phyloP scores from a whole-genome alignment of 495 filamentous ascomycete genomes.

The Terfezia claveryi region DNA sequence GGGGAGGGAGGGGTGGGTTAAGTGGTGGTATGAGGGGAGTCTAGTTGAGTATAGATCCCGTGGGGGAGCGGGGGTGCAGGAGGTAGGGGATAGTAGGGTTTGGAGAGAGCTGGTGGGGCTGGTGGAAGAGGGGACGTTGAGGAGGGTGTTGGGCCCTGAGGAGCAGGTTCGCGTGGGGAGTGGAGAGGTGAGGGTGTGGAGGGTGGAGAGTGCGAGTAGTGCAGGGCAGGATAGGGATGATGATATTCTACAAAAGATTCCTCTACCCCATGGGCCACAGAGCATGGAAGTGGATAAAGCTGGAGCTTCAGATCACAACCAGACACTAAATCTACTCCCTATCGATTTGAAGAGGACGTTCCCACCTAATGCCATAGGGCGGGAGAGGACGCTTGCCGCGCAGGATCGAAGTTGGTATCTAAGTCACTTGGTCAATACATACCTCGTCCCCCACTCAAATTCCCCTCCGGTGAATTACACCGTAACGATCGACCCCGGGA shows the following conservation, averaged over 20 bases:
- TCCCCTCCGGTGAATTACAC: not conserved
- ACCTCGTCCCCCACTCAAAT: conserved; percentile 1
- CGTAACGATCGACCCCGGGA: conserved; percentile 3
- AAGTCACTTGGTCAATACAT: conserved; percentile 27
- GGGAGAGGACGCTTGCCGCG: conserved; percentile 48
- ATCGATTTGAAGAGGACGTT: conserved; percentile 32
- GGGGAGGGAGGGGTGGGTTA: not conserved
- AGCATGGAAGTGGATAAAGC: not conserved
- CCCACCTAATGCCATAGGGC: conserved; percentile 43
- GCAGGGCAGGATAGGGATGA: not conserved
- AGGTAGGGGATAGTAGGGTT: not conserved
- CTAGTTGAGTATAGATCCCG: not conserved
- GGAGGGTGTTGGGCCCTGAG: not conserved
- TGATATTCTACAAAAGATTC: not conserved
- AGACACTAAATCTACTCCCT: not conserved
- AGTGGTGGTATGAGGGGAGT: not conserved
- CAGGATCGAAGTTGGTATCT: conserved; percentile 50
- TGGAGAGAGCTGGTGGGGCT: not conserved
- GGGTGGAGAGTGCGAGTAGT: not conserved
- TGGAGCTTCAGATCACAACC: conserved; percentile 6
- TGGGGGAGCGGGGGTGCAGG: not conserved
- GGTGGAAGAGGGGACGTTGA: not conserved
- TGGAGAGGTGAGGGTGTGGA: not conserved
- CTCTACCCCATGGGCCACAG: not conserved
- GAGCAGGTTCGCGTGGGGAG: not conserved